A percentile compares a stretch with the other conserved stretches of the same genome.
These are phyloP conservation scores for Naganishia sp. DNA, from an alignment of 1,284 basidiomycete genomes.

Conservation along the genomic window DNA sequence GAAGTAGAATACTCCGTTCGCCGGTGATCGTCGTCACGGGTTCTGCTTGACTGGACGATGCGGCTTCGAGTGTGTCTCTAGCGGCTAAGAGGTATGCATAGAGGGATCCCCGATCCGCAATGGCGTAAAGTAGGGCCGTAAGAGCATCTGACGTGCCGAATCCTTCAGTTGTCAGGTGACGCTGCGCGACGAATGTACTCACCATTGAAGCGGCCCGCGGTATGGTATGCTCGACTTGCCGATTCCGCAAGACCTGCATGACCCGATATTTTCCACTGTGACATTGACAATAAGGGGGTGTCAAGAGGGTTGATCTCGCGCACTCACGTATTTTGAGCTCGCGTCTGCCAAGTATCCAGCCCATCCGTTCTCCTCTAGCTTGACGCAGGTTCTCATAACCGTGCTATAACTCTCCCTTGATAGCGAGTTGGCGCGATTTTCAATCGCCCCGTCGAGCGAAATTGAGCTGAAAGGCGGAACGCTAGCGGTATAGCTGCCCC, in stretches of 20 bases:
- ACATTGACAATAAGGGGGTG: background rate
- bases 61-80: background rate
- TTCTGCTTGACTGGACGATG: too few species aligned
- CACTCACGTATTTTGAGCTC: constrained; percentile 20
- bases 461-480: background rate
- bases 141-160: background rate
- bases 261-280: constrained; percentile 20
- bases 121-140: constrained; percentile 9
- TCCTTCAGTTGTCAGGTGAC: background rate
- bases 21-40: background rate
- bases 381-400: constrained; percentile 19
- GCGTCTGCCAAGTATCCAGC: constrained; percentile 25
- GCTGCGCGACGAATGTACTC: background rate
- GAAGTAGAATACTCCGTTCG: constrained; percentile 1
- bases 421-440: constrained; percentile 1
- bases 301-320: too few species aligned
- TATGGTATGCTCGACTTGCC: constrained; percentile 23
- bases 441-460: background rate
- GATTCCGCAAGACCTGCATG: constrained; percentile 25
- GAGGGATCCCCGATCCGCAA: constrained; percentile 21
- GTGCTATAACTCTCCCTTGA: constrained; percentile 22
- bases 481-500: constrained; percentile 4
- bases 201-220: constrained; percentile 12
- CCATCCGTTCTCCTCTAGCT: constrained; percentile 1
- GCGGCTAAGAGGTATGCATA: constrained; percentile 20